Base-by-base conservation (phyloP, 164 flowering plant species). In the Chimonanthus praecox region DNA sequence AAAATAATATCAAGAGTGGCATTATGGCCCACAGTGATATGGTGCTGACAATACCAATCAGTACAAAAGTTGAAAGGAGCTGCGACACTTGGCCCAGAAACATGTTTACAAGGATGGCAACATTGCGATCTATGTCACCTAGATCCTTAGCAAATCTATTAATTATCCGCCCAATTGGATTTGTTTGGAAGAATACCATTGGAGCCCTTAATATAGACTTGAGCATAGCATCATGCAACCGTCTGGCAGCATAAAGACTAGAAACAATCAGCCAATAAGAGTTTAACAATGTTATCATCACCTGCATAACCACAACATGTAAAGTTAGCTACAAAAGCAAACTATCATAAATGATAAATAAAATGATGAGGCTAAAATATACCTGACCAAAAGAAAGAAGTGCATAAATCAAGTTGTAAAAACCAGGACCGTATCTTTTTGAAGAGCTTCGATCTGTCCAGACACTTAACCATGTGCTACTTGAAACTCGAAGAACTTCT, bases 81-180 rank as follows among this genome's bases (percentile, higher is more conserved):
- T 91, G 97, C 0, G 86, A 85, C 45, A 89, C 80, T 85, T 91
- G 97, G 70, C 85, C 78, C 71, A 96, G 61, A 80, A 94, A 94
- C 99, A 96, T 91, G 76, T 86, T 92, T 1, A 85, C 87, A 71
- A 81, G 87, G 54, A 83, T 64, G 21, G 98, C 99, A 79, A 96
- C 97, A 76, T 76, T 90, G 58, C 99, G 87, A 78, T 96, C 98
- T 58, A 96, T 89, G 79, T 96, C 98, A 64, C 97, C 94, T 0
- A 92, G 82, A 84, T 96, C 99, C 87, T 96, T 96, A 4, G 99
- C 97, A 84, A 96, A 94, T 74, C 99, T 85, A 80, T 96, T 96
- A 77, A 94, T 94, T 63, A 96, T 87, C 71, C 99, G 82, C 46
- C 99, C 99, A 71, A 96, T 83, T 58, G 98, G 99, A 83, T 94